These are phyloP conservation scores for Russula compacta DNA, from an alignment of 768 basidiomycete species.

Conservation along the genomic window DNA sequence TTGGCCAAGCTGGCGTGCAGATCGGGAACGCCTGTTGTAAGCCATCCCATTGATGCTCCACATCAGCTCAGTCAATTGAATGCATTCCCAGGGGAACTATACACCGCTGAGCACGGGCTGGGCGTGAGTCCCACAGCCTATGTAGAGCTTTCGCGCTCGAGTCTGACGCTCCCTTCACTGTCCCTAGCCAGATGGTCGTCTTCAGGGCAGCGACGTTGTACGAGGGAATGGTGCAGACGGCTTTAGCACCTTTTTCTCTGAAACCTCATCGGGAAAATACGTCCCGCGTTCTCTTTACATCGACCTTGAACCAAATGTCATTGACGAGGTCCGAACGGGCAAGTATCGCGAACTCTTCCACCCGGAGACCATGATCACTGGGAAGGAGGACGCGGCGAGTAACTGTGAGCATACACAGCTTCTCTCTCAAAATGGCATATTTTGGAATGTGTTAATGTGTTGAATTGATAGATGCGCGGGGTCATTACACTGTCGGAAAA, in stretches of 20 bases:
- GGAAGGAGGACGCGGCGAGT: conserved; percentile 99
- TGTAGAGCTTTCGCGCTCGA: not conserved
- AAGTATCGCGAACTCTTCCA: conserved; percentile 97
- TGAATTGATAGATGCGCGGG: conserved; percentile 72
- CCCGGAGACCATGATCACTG: conserved; percentile 95
- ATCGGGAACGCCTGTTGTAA: conserved; percentile 98
- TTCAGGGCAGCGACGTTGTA: conserved; percentile 68
- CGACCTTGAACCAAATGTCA: conserved; percentile 94
- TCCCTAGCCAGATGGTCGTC: conserved; percentile 83
- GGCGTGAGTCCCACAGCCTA: conserved; percentile 52
- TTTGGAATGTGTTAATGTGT: not conserved
- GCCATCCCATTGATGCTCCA: conserved; percentile 30
- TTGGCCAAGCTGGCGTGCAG: conserved; percentile 98
- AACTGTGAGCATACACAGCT: conserved; percentile 58
- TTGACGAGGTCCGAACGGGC: conserved; percentile 94
- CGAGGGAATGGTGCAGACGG: conserved; percentile 62
- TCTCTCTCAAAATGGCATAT: not conserved
- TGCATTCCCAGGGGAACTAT: conserved; percentile 76
- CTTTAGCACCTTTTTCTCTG: conserved; percentile 99
- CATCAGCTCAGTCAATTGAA: not conserved
- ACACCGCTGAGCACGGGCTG: conserved; percentile 97
- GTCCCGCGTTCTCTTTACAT: conserved; percentile 97
- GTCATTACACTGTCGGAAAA: conserved; percentile 98
- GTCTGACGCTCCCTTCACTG: conserved; percentile 14
- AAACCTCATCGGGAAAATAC: conserved; percentile 93